Conservation (phyloP, 257 asterid genomes). For the Avicennia marina region DNA sequence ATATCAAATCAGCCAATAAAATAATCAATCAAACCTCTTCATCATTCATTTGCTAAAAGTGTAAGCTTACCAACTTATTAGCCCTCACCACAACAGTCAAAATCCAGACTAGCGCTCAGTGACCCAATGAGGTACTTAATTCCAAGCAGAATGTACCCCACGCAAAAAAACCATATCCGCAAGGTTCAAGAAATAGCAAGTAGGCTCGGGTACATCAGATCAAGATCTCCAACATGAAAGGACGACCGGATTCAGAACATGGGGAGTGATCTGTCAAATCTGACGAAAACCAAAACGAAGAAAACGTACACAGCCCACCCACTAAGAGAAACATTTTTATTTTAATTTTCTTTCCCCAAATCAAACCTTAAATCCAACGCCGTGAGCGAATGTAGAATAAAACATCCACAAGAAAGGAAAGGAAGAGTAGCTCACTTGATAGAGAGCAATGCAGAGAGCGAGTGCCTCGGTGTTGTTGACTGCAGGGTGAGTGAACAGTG, state of each 20-base stretch:
- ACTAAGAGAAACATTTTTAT: background rate
- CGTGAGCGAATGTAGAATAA: background rate
- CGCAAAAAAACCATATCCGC: conserved; percentile 27
- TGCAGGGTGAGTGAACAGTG: too few species aligned
- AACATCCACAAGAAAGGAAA: background rate
- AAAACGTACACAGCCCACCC: too few species aligned
- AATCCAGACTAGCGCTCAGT: background rate
- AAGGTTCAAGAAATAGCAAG: conserved; percentile 12
- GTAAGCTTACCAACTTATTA: too few species aligned
- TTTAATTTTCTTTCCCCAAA: too few species aligned
- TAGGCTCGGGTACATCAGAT: conserved; percentile 9
- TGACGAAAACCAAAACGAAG: background rate
- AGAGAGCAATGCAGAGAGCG: too few species aligned
- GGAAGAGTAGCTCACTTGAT: too few species aligned
- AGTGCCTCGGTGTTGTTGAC: too few species aligned
- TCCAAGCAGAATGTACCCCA: conserved; percentile 2
- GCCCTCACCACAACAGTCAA: background rate
- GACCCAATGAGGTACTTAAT: conserved; percentile 1
- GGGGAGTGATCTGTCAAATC: background rate
- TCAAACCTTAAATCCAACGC: background rate
- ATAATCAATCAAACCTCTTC: background rate
- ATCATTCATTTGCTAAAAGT: too few species aligned
- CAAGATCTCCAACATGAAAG: conserved; percentile 12
- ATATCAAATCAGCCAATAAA: background rate
- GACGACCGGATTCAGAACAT: conserved; percentile 23